Conservation (phyloP, 225 moss, liverwort and hornwort genomes). For the Bryum argenteum region DNA sequence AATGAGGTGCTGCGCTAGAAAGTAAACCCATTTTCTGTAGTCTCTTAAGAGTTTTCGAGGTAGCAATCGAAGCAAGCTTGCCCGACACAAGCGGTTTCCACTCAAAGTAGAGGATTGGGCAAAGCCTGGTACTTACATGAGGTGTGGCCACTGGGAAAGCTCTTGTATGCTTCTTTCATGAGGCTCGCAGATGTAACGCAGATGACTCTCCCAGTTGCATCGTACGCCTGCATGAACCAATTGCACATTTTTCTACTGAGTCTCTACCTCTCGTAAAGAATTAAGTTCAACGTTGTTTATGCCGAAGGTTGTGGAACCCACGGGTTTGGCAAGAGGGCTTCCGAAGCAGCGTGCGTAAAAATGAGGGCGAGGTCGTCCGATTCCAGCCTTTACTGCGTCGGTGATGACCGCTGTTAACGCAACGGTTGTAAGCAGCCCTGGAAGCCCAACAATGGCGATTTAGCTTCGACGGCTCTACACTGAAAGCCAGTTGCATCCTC, state of each 20-base stretch:
- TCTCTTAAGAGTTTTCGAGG: too few species aligned
- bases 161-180: constrained; percentile 58
- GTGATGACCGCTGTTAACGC: constrained; percentile 52
- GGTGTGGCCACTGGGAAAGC: constrained; percentile 59
- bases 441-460: background rate
- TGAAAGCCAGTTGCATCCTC: too few species aligned
- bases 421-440: constrained; percentile 55
- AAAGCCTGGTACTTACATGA: background rate
- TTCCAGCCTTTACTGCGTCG: constrained; percentile 43
- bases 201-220: constrained; percentile 40
- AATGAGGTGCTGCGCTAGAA: too few species aligned
- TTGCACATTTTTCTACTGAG: background rate
- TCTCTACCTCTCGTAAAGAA: too few species aligned
- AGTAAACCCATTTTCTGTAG: too few species aligned
- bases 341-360: constrained; percentile 59
- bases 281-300: too few species aligned
- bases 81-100: too few species aligned
- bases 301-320: background rate
- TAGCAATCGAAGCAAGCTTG: too few species aligned
- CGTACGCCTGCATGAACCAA: constrained; percentile 28
- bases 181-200: constrained; percentile 24
- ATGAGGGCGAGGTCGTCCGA: constrained; percentile 56
- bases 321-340: constrained; percentile 22
- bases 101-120: background rate
- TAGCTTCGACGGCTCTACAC: too few species aligned